Base-by-base conservation (phyloP, 352 stramenopile species). In the Pythium brachiatum region DNA sequence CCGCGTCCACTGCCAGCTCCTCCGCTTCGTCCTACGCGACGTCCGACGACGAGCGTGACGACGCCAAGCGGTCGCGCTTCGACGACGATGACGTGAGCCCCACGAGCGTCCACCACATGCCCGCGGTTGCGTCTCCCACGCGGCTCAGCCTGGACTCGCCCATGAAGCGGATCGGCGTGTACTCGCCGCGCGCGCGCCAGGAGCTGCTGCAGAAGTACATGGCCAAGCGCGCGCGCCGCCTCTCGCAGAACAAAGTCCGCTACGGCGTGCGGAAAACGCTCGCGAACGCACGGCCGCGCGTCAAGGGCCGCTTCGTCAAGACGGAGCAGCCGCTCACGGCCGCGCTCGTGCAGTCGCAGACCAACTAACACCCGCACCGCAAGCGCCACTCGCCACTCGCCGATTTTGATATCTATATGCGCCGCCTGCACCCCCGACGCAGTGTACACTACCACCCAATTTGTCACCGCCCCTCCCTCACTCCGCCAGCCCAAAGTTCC, bases 301-400 rank as follows among this genome's bases (percentile, higher is more conserved):
- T 91, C 39, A 93, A 90, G 68, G 84, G 84, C 41, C 81, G 84
- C 21, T 93, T 93, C 67, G 81, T 91, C 59, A 93, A 93, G 78
- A 93, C 84, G 5, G 78, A 86, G 74, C 75, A 83, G 63, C 80
- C 84, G 41, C 78, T 93, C 54, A 93, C 81, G 7, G 84, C 81
- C 23, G 82, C 80, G 23, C 62, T 75, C 25, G 78, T 81, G 18
- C 69, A 87, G 54, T 68, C 77, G 12, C 70, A 76, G 59, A 18
- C 51, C 12, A 34, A 57, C 51, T 29, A 57, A 41, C 20, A 4
- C 15, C 6, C 12, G 26, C 9, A 20, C 41, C 15, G 41, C 41
- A 2, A 6, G 6, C 6, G 41, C 39, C n/a, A 11, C n/a, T 16
- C n/a, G n/a, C 29, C 23, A 27, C 1, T 39, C 26, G 38, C 20